Conservation (phyloP, 139 green algal species). For the Coelastrella sp. region DNA sequence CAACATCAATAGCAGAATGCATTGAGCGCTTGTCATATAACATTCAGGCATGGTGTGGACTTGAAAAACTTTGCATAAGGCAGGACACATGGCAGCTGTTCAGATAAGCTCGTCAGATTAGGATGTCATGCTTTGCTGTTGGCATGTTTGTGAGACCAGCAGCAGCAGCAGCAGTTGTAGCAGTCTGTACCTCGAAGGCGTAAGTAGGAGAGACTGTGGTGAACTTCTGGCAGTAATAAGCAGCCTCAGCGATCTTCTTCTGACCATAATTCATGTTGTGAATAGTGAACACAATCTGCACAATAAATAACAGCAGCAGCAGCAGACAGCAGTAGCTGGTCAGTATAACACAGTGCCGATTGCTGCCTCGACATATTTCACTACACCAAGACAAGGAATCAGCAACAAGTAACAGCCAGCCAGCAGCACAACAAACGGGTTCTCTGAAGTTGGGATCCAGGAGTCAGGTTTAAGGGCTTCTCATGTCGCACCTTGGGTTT, state of each 20-base stretch:
- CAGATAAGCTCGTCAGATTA: no score
- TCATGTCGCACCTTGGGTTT: constrained; percentile 71
- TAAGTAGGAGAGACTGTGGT: constrained; percentile 98
- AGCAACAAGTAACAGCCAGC: no score
- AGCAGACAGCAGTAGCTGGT: neutral
- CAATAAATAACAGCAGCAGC: neutral
- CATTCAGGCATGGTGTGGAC: no score
- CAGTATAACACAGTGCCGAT: neutral
- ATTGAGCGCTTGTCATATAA: neutral
- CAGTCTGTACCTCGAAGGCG: constrained; percentile 85
- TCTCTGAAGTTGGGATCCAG: no score
- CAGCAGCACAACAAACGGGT: no score
- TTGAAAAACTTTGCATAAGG: no score
- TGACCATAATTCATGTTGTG: constrained; percentile 96
- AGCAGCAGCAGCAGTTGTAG: no score
- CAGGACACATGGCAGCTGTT: no score
- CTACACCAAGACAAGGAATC: no score
- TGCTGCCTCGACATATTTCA: no score
- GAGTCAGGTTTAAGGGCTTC: neutral
- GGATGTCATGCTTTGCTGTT: no score
- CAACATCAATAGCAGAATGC: constrained; percentile 49
- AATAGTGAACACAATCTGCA: constrained; percentile 91
- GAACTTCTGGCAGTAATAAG: constrained; percentile 84
- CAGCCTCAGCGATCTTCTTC: constrained; percentile 87
- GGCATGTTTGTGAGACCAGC: no score